phyloP scores from a whole-genome alignment of 768 basidiomycete genomes.

The Candolleomyces aberdarensis region DNA sequence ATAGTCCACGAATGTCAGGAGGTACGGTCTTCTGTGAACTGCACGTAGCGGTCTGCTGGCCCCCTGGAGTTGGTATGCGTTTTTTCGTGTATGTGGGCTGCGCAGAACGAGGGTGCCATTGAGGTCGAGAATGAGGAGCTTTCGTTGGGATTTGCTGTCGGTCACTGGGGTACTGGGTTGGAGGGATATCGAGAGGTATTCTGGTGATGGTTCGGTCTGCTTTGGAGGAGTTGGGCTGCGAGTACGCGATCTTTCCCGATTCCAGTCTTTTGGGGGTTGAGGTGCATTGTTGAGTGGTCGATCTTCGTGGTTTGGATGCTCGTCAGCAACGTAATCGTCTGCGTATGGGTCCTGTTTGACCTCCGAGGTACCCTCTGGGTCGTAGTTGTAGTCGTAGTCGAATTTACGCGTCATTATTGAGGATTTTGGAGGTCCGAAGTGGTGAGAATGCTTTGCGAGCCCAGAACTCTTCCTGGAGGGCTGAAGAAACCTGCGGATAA shows the following conservation, averaged over 20 bases:
- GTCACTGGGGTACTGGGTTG: conserved; percentile 24
- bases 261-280: background rate
- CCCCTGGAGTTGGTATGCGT: conserved; percentile 21
- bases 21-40: conserved; percentile 63
- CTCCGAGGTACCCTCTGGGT: conserved; percentile 16
- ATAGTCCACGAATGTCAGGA: conserved; percentile 57
- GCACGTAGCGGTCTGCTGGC: conserved; percentile 28
- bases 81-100: conserved; percentile 32
- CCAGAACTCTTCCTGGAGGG: no score
- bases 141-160: conserved; percentile 36
- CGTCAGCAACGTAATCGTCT: conserved; percentile 5
- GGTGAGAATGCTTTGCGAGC: no score
- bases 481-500: no score
- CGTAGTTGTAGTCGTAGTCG: conserved; percentile 25
- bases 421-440: no score
- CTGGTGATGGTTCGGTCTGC: conserved; percentile 21
- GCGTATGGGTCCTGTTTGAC: conserved; percentile 21
- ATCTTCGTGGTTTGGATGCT: background rate
- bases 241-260: background rate
- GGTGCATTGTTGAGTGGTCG: background rate
- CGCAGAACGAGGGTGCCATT: conserved; percentile 74
- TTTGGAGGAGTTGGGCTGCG: conserved; percentile 7
- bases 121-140: conserved; percentile 72
- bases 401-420: background rate
- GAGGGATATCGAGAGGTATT: conserved; percentile 29